Evolutionary conservation across 192 early-diverging fungal species (phyloP).

Genomic region (Backusella westeae): DNA sequence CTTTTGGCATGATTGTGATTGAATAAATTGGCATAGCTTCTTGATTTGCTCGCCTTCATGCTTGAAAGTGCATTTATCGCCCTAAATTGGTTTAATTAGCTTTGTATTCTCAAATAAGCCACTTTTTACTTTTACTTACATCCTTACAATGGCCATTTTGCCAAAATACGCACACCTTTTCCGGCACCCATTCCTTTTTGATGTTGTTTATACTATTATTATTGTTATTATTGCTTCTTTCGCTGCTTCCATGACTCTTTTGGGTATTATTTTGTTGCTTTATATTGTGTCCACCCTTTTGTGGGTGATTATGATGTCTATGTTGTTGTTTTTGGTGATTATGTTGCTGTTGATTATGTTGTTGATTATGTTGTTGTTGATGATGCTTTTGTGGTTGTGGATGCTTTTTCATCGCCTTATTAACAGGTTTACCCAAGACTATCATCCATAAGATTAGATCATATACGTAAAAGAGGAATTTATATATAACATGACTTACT

Average conservation of each 20-base stretch:
- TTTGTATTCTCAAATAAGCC: not conserved
- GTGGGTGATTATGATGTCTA: not conserved
- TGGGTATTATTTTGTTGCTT: not conserved
- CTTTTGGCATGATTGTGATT: conserved; percentile 19
- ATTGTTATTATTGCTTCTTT: not conserved
- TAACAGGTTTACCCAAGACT: not conserved
- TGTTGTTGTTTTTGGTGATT: not conserved
- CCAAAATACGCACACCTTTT: conserved; percentile 6
- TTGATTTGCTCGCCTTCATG: conserved; percentile 2
- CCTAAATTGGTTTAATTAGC: conserved; percentile 9
- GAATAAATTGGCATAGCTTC: conserved; percentile 20
- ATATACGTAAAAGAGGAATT: not conserved
- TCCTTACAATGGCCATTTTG: not conserved
- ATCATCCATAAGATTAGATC: not conserved
- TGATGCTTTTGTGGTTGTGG: not conserved
- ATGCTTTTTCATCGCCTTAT: not conserved
- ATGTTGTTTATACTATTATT: no score
- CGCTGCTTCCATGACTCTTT: not conserved
- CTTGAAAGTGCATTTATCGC: conserved; percentile 15
- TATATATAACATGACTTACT: not conserved
- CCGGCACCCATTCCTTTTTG: not conserved
- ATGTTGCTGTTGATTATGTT: not conserved
- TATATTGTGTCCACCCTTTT: not conserved
- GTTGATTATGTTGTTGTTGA: not conserved
- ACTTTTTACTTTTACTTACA: not conserved